Conservation (phyloP, 192 early-diverging fungal genomes). For the Umbelopsis sp. region DNA sequence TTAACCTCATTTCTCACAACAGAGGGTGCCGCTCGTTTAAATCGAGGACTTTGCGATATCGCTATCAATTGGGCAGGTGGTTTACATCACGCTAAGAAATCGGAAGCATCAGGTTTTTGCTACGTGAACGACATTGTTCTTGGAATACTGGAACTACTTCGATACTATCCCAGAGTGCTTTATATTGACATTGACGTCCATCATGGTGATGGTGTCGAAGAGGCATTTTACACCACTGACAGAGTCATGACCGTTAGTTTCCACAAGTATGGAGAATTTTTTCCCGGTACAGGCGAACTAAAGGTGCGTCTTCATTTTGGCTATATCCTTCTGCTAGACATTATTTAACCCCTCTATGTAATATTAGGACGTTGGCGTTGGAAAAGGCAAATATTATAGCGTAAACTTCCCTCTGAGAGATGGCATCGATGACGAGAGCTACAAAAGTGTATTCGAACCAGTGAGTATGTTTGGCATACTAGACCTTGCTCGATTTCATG, state of each 20-base stretch:
- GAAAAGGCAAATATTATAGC: conserved; percentile 88
- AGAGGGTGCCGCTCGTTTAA: conserved; percentile 86
- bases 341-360: not conserved
- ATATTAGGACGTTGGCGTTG: conserved; percentile 81
- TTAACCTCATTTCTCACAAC: conserved; percentile 13
- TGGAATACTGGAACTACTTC: conserved; percentile 50
- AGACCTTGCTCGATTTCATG: not conserved
- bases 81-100: conserved; percentile 97
- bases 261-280: conserved; percentile 95
- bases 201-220: conserved; percentile 94
- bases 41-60: conserved; percentile 81
- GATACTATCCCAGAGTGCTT: conserved; percentile 88
- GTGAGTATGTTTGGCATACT: conserved; percentile 36
- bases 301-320: conserved; percentile 30
- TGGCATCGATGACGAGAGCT: conserved; percentile 94
- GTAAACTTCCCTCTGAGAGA: conserved; percentile 95
- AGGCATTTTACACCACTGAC: conserved; percentile 91
- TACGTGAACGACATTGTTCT: conserved; percentile 99
- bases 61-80: conserved; percentile 97
- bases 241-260: conserved; percentile 96
- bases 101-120: conserved; percentile 95
- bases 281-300: conserved; percentile 91
- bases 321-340: too few relatives aligned
- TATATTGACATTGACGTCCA: conserved; percentile 95
- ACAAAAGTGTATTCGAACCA: conserved; percentile 66